These are phyloP conservation scores for Colletotrichum magnum DNA, from an alignment of 2,329 filamentous ascomycete genomes.

Conservation along the genomic window DNA sequence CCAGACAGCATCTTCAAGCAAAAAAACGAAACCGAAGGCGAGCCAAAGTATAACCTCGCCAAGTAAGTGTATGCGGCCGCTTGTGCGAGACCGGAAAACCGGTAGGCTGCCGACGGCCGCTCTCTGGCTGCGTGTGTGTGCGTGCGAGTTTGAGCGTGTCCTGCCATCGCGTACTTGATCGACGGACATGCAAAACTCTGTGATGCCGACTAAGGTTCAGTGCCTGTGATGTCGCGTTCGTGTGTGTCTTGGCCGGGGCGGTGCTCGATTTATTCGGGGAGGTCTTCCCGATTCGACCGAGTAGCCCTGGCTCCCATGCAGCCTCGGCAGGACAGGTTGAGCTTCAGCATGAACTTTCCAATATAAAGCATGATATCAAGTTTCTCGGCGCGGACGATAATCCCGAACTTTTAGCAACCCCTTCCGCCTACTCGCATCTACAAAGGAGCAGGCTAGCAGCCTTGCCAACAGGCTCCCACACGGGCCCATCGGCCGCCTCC, in stretches of 20 bases:
- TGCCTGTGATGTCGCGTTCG: not conserved
- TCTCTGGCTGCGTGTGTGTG: no score
- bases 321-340: no score
- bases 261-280: no score
- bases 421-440: no score
- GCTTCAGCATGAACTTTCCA: no score
- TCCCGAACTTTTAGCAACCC: no score
- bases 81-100: not conserved
- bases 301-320: no score
- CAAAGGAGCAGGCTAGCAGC: not conserved
- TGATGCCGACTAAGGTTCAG: not conserved
- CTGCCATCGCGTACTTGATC: not conserved
- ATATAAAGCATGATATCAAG: no score
- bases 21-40: not conserved
- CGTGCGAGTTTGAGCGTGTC: no score
- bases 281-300: no score
- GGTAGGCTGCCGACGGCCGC: not conserved
- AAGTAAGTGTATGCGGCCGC: not conserved
- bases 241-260: not conserved
- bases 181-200: constrained; percentile 3
- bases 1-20: not conserved
- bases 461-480: not conserved
- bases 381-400: no score
- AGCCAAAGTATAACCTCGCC: not conserved
- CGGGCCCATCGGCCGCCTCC: not conserved